Evolutionary conservation across 805 yeast species (phyloP), one percentile per base, ranked within the genome.

Genomic region (Sugiyamaella chiloensis): DNA sequence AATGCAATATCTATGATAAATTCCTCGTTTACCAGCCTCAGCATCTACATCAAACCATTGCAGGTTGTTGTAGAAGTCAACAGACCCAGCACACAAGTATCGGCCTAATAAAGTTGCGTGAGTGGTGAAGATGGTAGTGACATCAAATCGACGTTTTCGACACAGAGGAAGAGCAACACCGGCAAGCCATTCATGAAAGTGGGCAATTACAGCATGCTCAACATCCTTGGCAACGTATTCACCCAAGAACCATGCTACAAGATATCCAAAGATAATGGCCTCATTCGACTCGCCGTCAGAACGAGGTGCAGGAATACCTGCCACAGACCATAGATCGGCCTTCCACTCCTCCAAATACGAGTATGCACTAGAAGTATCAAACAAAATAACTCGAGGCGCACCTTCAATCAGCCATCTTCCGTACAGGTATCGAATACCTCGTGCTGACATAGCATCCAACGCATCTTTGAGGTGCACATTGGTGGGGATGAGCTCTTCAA

Each of bases 351-450:
- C 84, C 56, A 91, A 72, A 63, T 76, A 77, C 47, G 68, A 67
- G 46, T 69, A 60, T 2, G 91, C 96, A 11, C 95, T 83, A 43
- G 82, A 79, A 51, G 88, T 74, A 64, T 91, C 98, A 59, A 93
- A 93, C 41, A 91, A 71, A 40, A 91, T 71, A 20, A 93, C 98
- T 44, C 96, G 71, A 19, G 99, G 99, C 0, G 98, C 96, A 16
- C 98, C 97, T 64, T 93, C 99, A 58, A 91, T 89, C 59, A 91
- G 77, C 99, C 99, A 91, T 50, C 97, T 77, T 40, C 97, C 98
- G 61, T 91, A 90, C 44, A 89, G 70, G 73, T 84, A 87, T 49
- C 76, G 70, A 54, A 91, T 79, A 24, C 98, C 98, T 42, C 96
- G 74, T 12, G 77, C 75, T 40, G 78, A 68, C 98, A 91, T 91